Evolutionary conservation across 2,329 filamentous ascomycete species (phyloP), one percentile per base, ranked within the genome.

Genomic region (Helotiales sp.): DNA sequence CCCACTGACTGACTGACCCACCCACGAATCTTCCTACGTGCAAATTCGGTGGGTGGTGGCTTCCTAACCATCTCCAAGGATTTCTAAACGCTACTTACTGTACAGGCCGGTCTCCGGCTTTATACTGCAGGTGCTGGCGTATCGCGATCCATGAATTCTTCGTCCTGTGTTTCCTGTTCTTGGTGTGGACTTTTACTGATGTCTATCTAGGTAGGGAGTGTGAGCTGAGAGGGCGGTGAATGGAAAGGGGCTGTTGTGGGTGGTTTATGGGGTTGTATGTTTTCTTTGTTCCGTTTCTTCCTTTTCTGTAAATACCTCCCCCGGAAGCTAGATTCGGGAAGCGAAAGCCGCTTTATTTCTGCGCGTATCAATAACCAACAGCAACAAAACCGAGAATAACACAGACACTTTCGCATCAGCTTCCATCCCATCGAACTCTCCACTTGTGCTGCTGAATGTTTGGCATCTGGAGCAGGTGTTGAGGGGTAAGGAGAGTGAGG

Each of bases 281-380:
- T 6, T 49, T 50, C 24, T 57, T 69, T 10, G 57, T 32, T 5
- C 34, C 15, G 7, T 49, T 26, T 64, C 13, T 64, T 64, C 15
- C 22, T 63, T 15, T 75, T 82, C 49, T 84, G 87, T 37, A 88
- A n/a, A n/a, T n/a, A 89, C 74, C 81, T 87, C 69, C 89, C 84
- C 77, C 85, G 86, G n/a, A n/a, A n/a, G n/a, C n/a, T n/a, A n/a
- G n/a, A n/a, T n/a, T n/a, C n/a, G n/a, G n/a, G n/a, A n/a, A n/a
- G n/a, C n/a, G n/a, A n/a, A n/a, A n/a, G n/a, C n/a, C n/a, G n/a
- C n/a, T n/a, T n/a, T n/a, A n/a, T n/a, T n/a, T n/a, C n/a, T n/a
- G n/a, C n/a, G n/a, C n/a, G n/a, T n/a, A n/a, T n/a, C n/a, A 34
- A 80, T 90, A 3, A 75, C 80, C 61, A 85, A 60, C 37, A 40